Base-by-base conservation (phyloP, 208 protist genomes). In the Acanthamoeba castellanii region DNA sequence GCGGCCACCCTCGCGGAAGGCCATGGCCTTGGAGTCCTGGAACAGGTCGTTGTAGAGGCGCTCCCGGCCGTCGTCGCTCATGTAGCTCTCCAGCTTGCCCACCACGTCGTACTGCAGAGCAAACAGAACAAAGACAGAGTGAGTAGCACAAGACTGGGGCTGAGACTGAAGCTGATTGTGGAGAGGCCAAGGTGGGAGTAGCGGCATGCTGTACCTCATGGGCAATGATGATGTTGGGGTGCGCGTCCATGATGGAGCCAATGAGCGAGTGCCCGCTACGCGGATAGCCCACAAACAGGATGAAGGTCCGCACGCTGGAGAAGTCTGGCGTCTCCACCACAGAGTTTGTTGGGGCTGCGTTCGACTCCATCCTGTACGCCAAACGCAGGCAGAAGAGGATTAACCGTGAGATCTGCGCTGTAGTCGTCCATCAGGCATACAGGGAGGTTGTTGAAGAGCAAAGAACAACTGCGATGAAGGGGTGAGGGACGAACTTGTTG, bases 161-260 rank as follows among this genome's bases (percentile, higher is more conserved):
- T 47, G 37, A 1, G 37, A 42, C 37, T 42, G 37, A 42, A 42
- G 37, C 37, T 42, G 37, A 3, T 1, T 3, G 27, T 22, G 74
- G 34, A 32, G 13, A 20, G 42, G 30, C 74, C 30, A 84, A 68
- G 8, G 61, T 2, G 61, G 61, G 70, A 2, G 16, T 27, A 66
- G 59, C 27, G 16, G 59, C 16, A 3, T 20, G 16, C 34, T 32
- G 68, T 42, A 84, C 74, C 74, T 84, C 74, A 8, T 84, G 74
- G 34, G 74, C 74, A 30, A 84, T 84, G 30, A 84, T 84, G 74
- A 84, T 84, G 74, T 84, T 84, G 74, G 74, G 74, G n/a, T 84
- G 74, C 14, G 74, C 74, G 74, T 84, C 74, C 74, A 84, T 42
- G 42, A 84, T 42, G 42, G 74, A 84, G 16, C 74, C 74, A 30